Percentiles rank a stretch among this genome's conserved stretches.
Evolutionary conservation across 148 eudicot genomes (phyloP).

Genomic region (Talinum fruticosum): DNA sequence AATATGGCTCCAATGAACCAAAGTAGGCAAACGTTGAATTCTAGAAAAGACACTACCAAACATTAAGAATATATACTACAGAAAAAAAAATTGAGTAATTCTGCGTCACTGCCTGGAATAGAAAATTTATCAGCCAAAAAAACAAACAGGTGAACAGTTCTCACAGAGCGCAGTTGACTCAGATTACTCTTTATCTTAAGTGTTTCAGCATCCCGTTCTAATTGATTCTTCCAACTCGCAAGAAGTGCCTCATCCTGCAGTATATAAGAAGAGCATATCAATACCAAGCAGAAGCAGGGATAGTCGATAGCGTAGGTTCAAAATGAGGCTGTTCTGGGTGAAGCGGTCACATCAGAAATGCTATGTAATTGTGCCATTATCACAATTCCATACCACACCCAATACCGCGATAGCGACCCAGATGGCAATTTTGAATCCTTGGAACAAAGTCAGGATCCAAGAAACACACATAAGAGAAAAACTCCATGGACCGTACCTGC

Average conservation of each 20-base stretch:
- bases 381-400: no score
- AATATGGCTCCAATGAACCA: background rate
- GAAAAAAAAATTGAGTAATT: background rate
- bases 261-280: conserved; percentile 9
- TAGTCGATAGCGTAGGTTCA: background rate
- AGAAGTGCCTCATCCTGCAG: conserved; percentile 81
- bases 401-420: no score
- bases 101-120: background rate
- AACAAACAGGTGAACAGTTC: conserved; percentile 23
- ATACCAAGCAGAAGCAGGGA: background rate
- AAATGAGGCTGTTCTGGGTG: no score
- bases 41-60: background rate
- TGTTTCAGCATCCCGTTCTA: conserved; percentile 84
- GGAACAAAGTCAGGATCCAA: background rate
- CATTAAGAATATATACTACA: no score
- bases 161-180: conserved; percentile 73
- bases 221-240: conserved; percentile 85
- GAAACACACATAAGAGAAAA: background rate
- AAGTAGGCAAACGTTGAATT: background rate
- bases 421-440: no score
- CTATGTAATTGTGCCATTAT: no score
- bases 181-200: conserved; percentile 89
- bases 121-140: background rate
- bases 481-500: conserved; percentile 47
- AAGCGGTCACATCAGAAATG: no score